phyloP scores from a whole-genome alignment of 495 filamentous ascomycete genomes.

The Aspergillus cristatus region DNA sequence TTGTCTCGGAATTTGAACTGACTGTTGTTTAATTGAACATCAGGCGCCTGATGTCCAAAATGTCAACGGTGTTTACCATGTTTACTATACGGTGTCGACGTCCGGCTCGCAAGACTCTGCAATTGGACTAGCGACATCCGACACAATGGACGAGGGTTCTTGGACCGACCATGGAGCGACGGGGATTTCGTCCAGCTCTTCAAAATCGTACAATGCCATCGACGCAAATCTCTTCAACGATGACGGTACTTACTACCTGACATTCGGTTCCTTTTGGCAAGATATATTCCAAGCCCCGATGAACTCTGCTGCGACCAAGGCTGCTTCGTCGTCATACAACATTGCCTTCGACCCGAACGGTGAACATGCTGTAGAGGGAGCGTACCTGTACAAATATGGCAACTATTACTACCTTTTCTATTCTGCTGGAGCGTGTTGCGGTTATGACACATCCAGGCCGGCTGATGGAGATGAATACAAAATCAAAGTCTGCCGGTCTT shows the following conservation, averaged over 20 bases:
- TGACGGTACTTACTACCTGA: conserved; percentile 44
- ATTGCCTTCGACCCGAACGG: conserved; percentile 48
- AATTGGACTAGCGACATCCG: conserved; percentile 60
- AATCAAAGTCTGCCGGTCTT: conserved; percentile 57
- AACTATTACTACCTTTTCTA: conserved; percentile 64
- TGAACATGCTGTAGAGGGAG: conserved; percentile 48
- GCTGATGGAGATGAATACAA: conserved; percentile 57
- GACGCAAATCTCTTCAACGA: conserved; percentile 53
- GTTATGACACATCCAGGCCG: conserved; percentile 42
- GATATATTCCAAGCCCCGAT: conserved; percentile 58
- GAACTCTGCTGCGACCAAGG: conserved; percentile 34
- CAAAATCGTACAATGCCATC: conserved; percentile 59
- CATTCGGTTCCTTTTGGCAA: conserved; percentile 65
- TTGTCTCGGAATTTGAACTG: no score
- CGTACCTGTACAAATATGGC: conserved; percentile 48
- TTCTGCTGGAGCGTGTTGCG: conserved; percentile 58
- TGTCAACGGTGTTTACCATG: conserved; percentile 51
- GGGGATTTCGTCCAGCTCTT: conserved; percentile 40
- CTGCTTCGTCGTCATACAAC: conserved; percentile 27
- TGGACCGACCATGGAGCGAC: conserved; percentile 48
- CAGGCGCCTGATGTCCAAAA: conserved; percentile 58
- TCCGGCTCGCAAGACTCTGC: conserved; percentile 59
- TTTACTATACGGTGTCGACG: conserved; percentile 62
- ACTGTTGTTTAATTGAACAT: no score
- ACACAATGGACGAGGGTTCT: conserved; percentile 47